phyloP scores from a whole-genome alignment of 257 asterid genomes.

The Plantago elongata region DNA sequence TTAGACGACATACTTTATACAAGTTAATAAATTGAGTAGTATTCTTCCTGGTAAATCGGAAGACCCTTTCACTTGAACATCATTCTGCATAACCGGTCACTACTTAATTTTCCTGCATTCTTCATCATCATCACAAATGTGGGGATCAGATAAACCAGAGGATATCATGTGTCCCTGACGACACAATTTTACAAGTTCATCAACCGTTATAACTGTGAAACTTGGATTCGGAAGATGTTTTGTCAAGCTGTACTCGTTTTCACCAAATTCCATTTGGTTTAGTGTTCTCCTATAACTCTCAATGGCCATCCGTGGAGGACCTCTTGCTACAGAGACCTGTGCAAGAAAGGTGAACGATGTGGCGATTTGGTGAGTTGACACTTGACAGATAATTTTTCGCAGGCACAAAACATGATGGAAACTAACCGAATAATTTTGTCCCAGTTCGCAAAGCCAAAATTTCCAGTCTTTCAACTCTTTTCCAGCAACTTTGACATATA shows the following conservation, averaged over 20 bases:
- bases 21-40: too few species aligned
- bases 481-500: slow-evolving; percentile 60
- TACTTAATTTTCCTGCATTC: slow-evolving; percentile 6
- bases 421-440: slow-evolving; percentile 57
- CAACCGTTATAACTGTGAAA: slow-evolving; percentile 46
- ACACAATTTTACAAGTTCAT: slow-evolving; percentile 41
- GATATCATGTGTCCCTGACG: slow-evolving; percentile 8
- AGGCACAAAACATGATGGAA: slow-evolving; percentile 1
- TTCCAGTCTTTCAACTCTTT: slow-evolving; percentile 70
- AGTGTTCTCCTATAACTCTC: slow-evolving; percentile 41
- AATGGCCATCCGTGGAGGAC: slow-evolving; percentile 56
- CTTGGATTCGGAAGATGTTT: slow-evolving; percentile 53
- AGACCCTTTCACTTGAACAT: too few species aligned
- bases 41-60: too few species aligned
- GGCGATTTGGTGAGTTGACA: background rate
- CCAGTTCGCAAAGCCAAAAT: slow-evolving; percentile 66
- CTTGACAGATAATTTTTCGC: background rate
- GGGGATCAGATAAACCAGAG: slow-evolving; percentile 5
- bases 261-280: slow-evolving; percentile 36
- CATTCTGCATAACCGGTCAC: too few species aligned
- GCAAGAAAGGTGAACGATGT: slow-evolving; percentile 10
- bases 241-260: slow-evolving; percentile 32
- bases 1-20: too few species aligned
- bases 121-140: slow-evolving; percentile 7
- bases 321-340: slow-evolving; percentile 67